Evolutionary conservation across 768 basidiomycete species (phyloP), one percentile per base, ranked within the genome.

Genomic region (Xerocomellus intermedius): DNA sequence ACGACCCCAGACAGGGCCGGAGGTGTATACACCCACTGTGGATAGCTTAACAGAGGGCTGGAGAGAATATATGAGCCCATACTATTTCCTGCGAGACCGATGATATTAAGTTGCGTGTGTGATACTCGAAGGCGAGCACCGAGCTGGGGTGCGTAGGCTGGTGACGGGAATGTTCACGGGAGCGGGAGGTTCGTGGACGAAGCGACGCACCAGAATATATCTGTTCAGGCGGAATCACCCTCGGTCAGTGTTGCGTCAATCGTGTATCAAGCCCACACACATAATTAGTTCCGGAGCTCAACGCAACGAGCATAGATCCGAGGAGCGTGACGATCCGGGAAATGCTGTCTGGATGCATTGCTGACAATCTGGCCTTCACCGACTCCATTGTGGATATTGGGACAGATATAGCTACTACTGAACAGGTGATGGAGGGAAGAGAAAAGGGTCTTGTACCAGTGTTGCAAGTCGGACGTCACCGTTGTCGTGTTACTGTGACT

Each of bases 71-170:
- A 30, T 32, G 41, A 21, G 4, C 3, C 7, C 84, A 55, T 63
- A 91, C 89, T 66, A 62, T 87, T 91, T n/a, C 84, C 88, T 2
- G 85, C 87, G n/a, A 89, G 74, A 16, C 83, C 92, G 17, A 95
- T 81, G 35, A 94, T 69, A 61, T 96, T 95, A 35, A 92, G 75
- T 54, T 89, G 83, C 0, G 93, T 95, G 51, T 94, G 89, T 4
- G 82, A 80, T 48, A 95, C 81, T 43, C 79, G 75, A 17, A 96
- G 79, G 38, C 84, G 81, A n/a, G 84, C 73, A 2, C 89, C 90
- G 5, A 96, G 80, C 67, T 96, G 93, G 0, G 94, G 93, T 2
- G 89, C 84, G 67, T 94, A 97, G 19, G 91, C 93, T 86, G 56
- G 54, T 86, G 56, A 55, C 35, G 35, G 24, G 38, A 41, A 50